phyloP scores from a whole-genome alignment of 768 basidiomycete genomes.

The Gloeopeniophorella convolvens region DNA sequence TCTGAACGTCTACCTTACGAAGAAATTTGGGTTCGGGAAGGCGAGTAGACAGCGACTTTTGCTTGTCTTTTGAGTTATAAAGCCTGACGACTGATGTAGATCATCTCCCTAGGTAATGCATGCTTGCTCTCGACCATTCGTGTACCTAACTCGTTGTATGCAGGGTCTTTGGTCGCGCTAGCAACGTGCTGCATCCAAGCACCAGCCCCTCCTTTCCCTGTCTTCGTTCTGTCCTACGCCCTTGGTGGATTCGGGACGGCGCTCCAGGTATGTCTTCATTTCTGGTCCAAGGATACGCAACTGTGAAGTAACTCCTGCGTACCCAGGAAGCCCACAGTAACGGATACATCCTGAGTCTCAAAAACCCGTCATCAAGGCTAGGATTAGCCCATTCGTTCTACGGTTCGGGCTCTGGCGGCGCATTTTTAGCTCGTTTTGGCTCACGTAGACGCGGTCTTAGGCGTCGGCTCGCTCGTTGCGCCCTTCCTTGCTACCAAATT shows the following conservation, averaged over 20 bases:
- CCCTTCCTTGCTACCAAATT: constrained; percentile 54
- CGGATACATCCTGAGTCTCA: no score
- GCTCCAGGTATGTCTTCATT: constrained; percentile 13
- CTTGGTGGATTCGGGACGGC: constrained; percentile 22
- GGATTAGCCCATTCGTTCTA: no score
- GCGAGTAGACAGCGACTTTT: no score
- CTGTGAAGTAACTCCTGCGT: not conserved
- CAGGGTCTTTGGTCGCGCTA: constrained; percentile 20
- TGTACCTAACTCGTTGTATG: not conserved
- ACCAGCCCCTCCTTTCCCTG: constrained; percentile 25
- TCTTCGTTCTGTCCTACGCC: constrained; percentile 19
- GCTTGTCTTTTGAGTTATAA: no score
- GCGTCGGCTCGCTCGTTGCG: constrained; percentile 41
- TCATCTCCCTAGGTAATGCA: not conserved
- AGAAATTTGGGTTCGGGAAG: constrained; percentile 6
- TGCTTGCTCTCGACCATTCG: not conserved
- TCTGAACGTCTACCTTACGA: not conserved
- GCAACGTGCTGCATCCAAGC: constrained; percentile 20
- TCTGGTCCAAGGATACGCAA: not conserved
- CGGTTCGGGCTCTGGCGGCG: not conserved
- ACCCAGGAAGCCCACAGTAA: not conserved
- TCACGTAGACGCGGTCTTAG: constrained; percentile 20
- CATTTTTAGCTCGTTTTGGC: not conserved
- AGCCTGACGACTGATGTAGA: no score
- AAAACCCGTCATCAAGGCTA: no score